Percentiles rank a stretch among this genome's conserved stretches.
Evolutionary conservation across 768 basidiomycete species (phyloP).

Genomic region (Exsudoporus frostii): DNA sequence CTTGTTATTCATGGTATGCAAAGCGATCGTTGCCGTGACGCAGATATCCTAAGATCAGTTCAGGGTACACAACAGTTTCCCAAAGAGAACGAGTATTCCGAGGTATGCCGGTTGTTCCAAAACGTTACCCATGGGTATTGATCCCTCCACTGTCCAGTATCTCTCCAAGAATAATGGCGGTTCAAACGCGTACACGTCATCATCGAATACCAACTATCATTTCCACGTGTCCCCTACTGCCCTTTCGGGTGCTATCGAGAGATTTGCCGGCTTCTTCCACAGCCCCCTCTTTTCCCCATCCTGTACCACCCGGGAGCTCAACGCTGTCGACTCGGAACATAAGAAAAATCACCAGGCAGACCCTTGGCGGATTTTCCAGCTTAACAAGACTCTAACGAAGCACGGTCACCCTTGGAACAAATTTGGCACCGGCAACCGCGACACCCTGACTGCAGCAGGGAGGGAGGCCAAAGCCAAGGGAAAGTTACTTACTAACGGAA

Average conservation of each 20-base stretch:
- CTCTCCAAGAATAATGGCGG: conserved; percentile 79
- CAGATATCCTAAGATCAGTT: background rate
- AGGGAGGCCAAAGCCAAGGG: conserved; percentile 52
- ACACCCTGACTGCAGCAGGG: conserved; percentile 65
- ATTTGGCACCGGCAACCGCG: conserved; percentile 85
- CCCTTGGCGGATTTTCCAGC: conserved; percentile 91
- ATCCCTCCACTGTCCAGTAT: conserved; percentile 41
- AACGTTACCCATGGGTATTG: background rate
- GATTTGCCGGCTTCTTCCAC: conserved; percentile 86
- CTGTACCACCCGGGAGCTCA: conserved; percentile 85
- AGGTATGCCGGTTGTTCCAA: conserved; percentile 42
- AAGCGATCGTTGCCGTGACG: background rate
- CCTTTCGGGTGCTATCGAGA: conserved; percentile 65
- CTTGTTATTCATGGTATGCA: conserved; percentile 85
- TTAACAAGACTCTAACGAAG: conserved; percentile 83
- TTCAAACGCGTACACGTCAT: conserved; percentile 92
- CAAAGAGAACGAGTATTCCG: conserved; percentile 90
- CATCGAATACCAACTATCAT: conserved; percentile 88
- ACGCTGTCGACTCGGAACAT: conserved; percentile 96
- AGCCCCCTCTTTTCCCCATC: conserved; percentile 86
- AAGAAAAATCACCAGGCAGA: conserved; percentile 93
- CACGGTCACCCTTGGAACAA: conserved; percentile 84
- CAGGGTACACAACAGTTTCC: conserved; percentile 85
- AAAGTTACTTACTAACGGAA: conserved; percentile 31
- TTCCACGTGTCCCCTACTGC: conserved; percentile 67